phyloP scores from a whole-genome alignment of 1,284 basidiomycete genomes.

The Exsudoporus floridanus region DNA sequence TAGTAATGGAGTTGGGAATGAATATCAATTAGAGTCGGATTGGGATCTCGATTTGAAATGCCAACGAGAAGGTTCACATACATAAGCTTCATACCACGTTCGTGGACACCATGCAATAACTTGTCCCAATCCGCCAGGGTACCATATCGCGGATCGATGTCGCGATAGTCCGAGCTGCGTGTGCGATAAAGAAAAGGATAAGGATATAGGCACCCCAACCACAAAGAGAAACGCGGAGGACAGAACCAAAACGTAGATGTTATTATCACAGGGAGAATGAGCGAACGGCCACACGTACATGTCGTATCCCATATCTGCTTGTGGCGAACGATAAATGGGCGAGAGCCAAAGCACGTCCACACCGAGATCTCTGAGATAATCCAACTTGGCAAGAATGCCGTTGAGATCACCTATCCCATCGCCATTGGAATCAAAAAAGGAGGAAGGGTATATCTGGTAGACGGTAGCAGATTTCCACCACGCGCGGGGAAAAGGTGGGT shows the following conservation, averaged over 20 bases:
- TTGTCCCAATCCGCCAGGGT: constrained; percentile 73
- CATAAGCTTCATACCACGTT: constrained; percentile 71
- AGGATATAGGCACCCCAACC: not conserved
- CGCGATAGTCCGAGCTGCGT: constrained; percentile 63
- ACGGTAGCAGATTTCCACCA: constrained; percentile 71
- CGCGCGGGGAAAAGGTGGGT: constrained; percentile 29
- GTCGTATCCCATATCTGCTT: constrained; percentile 75
- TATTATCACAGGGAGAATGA: not conserved
- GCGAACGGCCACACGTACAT: constrained; percentile 42
- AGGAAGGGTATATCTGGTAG: constrained; percentile 78
- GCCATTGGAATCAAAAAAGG: constrained; percentile 72
- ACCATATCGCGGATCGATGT: constrained; percentile 73
- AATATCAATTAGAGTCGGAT: not conserved
- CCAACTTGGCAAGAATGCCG: constrained; percentile 64
- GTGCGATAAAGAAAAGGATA: constrained; percentile 9
- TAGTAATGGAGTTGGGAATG: not conserved
- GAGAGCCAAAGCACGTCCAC: constrained; percentile 74
- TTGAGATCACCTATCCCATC: constrained; percentile 76
- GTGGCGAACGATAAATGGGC: constrained; percentile 71
- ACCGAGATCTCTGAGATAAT: constrained; percentile 70
- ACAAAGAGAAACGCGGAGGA: not conserved
- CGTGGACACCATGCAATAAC: constrained; percentile 58
- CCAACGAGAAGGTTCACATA: too few species aligned
- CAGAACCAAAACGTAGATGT: not conserved
- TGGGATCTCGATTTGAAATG: too few species aligned